These are phyloP conservation scores for Notholithocarpus densiflorus DNA, from an alignment of 306 rosid genomes.

Conservation along the genomic window DNA sequence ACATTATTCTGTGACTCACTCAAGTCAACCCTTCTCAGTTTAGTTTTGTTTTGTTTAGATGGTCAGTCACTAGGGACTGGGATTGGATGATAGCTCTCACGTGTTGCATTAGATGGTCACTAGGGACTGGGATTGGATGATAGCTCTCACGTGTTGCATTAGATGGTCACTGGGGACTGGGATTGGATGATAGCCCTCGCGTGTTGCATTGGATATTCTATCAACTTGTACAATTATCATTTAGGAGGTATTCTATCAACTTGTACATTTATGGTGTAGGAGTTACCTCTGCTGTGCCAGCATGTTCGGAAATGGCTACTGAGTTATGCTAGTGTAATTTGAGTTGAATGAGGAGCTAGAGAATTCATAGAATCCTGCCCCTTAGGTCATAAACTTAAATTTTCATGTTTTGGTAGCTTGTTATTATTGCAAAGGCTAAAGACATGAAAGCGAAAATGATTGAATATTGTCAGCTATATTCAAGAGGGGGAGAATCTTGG, in stretches of 20 bases:
- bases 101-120: neutral
- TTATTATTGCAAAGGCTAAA: neutral
- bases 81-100: neutral
- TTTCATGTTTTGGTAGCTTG: neutral
- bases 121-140: neutral
- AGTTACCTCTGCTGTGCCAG: too few relatives aligned
- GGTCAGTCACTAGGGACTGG: neutral
- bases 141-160: neutral
- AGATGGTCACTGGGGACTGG: neutral
- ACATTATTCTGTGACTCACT: neutral
- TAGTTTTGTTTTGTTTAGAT: constrained; percentile 1
- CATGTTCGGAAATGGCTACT: too few relatives aligned
- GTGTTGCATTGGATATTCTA: neutral
- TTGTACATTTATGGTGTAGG: too few relatives aligned
- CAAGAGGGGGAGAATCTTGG: neutral
- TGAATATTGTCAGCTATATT: neutral
- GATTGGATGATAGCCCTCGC: neutral
- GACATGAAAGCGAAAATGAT: neutral
- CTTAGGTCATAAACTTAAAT: neutral
- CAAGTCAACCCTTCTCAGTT: neutral
- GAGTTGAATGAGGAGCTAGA: too few relatives aligned
- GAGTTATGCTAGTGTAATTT: too few relatives aligned
- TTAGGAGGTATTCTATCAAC: too few relatives aligned
- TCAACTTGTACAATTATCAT: neutral
- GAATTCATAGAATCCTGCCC: too few relatives aligned